These are phyloP conservation scores for Rhizoctonia solani DNA, from an alignment of 1,284 basidiomycete species.

Conservation along the genomic window DNA sequence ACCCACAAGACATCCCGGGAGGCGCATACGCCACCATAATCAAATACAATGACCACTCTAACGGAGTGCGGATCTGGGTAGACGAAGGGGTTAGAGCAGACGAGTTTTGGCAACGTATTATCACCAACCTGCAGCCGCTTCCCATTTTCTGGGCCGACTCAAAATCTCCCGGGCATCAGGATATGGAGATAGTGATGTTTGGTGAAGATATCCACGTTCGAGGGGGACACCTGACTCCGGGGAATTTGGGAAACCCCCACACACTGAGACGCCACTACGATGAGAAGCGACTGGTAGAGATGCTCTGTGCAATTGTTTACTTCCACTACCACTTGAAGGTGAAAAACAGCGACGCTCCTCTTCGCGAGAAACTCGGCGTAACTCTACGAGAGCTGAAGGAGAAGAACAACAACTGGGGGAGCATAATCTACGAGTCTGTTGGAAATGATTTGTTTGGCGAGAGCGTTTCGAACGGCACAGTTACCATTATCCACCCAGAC, in stretches of 20 bases:
- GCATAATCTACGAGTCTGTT: not conserved
- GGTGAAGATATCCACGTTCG: too few species aligned
- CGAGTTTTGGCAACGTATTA: not conserved
- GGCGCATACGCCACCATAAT: slow-evolving; percentile 19
- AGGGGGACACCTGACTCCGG: too few species aligned
- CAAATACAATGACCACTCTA: slow-evolving; percentile 13
- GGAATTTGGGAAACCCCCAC: too few species aligned
- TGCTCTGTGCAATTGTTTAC: slow-evolving; percentile 1
- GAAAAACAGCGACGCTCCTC: not conserved
- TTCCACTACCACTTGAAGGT: slow-evolving; percentile 30
- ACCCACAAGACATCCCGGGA: not conserved
- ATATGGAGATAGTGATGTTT: too few species aligned
- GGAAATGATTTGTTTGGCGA: slow-evolving; percentile 3
- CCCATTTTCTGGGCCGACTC: not conserved
- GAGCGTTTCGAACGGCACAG: not conserved
- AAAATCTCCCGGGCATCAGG: too few species aligned
- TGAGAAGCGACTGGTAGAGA: not conserved
- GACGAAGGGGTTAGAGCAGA: not conserved
- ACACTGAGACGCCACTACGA: not conserved
- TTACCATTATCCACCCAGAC: not conserved
- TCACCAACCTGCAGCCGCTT: not conserved
- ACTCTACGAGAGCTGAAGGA: slow-evolving; percentile 4
- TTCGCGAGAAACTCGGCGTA: not conserved
- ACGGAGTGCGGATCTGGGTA: slow-evolving; percentile 4
- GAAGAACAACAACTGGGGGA: not conserved